phyloP scores from a whole-genome alignment of 2,329 filamentous ascomycete genomes.

The Fusarium stilboides region DNA sequence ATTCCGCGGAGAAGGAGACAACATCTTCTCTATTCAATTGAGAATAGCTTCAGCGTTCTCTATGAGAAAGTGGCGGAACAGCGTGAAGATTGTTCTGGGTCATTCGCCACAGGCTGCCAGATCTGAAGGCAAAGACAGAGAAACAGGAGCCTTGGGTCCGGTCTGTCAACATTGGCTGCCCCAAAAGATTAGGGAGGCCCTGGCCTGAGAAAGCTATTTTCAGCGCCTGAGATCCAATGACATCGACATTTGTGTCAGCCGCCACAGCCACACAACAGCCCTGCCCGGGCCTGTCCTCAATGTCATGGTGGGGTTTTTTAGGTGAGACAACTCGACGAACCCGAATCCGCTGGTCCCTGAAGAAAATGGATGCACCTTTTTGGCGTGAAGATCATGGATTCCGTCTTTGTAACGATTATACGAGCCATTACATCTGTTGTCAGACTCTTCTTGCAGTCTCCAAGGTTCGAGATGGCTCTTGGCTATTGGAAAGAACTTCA shows the following conservation, averaged over 20 bases:
- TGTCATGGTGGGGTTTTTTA: constrained; percentile 17
- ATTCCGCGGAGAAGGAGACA: constrained; percentile 2
- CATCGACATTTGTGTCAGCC: constrained; percentile 32
- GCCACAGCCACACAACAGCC: constrained; percentile 46
- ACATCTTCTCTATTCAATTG: neutral
- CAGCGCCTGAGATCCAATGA: constrained; percentile 24
- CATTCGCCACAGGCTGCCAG: constrained; percentile 33
- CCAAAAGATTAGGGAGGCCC: neutral
- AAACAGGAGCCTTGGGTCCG: constrained; percentile 20
- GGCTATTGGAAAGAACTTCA: neutral
- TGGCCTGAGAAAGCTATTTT: constrained; percentile 41
- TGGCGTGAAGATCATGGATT: constrained; percentile 1
- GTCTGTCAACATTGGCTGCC: no score
- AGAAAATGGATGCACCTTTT: constrained; percentile 15
- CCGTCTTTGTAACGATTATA: constrained; percentile 1
- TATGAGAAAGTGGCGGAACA: constrained; percentile 3
- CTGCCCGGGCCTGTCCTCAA: neutral
- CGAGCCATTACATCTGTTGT: constrained; percentile 1
- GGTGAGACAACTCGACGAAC: constrained; percentile 29
- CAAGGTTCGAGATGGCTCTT: neutral
- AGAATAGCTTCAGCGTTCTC: constrained; percentile 6
- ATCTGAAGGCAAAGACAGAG: neutral
- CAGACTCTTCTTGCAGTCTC: neutral
- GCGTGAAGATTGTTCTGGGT: constrained; percentile 14
- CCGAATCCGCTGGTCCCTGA: constrained; percentile 27